Base-by-base conservation (phyloP, 2,329 filamentous ascomycete genomes). In the Colletotrichum tabaci region DNA sequence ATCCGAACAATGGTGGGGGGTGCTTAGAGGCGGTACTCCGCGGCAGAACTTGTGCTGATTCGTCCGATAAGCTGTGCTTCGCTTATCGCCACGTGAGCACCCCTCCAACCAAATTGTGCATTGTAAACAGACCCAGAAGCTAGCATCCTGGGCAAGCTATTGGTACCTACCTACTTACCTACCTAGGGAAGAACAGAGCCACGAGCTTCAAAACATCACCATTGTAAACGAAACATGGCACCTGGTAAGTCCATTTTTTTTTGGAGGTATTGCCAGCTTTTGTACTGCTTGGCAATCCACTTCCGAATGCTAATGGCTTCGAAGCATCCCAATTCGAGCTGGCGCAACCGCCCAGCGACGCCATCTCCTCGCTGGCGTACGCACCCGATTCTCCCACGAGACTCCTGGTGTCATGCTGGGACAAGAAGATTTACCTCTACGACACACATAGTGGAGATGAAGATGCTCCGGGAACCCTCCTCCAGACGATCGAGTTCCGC, bases 331-430 rank as follows among this genome's bases (percentile, higher is more conserved):
- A 97, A 87, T 95, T 94, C 84, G 93, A 96, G 82, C 89, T 98
- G 78, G 88, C 91, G 72, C 90, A 94, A 77, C 92, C 95, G 57
- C 96, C 96, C 13, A 89, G 88, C 76, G 96, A 99, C 83, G 94
- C 93, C 77, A 93, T 98, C 77, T 97, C 96, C 58, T 88, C 94
- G 30, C 86, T 98, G 78, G 91, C 91, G 79, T 99, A 97, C 87
- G 94, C 95, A 75, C 93, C 94, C 46, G 85, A 88, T 73, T 90
- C 91, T n/a, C 88, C 92, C 3, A 90, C 87, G 65, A 92, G 91
- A 76, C 88, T 99, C 47, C 89, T 97, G n/a, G 95, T 96, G 76
- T 93, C 95, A 13, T 98, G 95, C 67, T 99, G 96, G 96, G 96
- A 98, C 83, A 94, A 92, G 82, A 90, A 94, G 80, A 90, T 97